phyloP scores from a whole-genome alignment of 768 basidiomycete species.

The Pleurotus giganteus region DNA sequence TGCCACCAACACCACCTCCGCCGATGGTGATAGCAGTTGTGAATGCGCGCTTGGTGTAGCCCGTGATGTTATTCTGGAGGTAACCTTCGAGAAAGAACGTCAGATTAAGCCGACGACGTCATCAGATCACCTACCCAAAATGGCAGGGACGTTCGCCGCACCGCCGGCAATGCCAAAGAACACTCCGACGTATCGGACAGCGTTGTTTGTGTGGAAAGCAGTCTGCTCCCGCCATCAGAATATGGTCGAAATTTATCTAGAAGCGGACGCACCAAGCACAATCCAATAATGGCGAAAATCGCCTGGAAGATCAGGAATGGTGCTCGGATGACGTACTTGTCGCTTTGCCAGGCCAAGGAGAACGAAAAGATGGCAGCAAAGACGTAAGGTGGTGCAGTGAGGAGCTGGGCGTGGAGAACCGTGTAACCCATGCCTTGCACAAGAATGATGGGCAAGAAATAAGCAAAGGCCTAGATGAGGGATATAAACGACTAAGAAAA shows the following conservation, averaged over 20 bases:
- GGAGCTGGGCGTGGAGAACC: conserved; percentile 25
- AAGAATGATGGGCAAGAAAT: conserved; percentile 35
- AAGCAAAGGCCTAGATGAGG: conserved; percentile 16
- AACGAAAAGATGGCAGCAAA: conserved; percentile 33
- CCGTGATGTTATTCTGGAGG: conserved; percentile 29
- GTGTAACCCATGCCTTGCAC: conserved; percentile 30
- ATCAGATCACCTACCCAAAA: conserved; percentile 35
- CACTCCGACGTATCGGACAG: conserved; percentile 15
- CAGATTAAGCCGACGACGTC: conserved; percentile 17
- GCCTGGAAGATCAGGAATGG: conserved; percentile 31
- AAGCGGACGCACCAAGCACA: conserved; percentile 16
- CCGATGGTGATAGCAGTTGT: conserved; percentile 34
- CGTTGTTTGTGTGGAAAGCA: conserved; percentile 7
- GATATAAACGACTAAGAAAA: neutral
- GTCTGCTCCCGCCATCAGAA: neutral
- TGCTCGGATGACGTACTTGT: conserved; percentile 32
- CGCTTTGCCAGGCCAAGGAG: conserved; percentile 35
- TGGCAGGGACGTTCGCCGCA: conserved; percentile 31
- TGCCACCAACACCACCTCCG: conserved; percentile 37
- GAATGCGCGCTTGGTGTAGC: conserved; percentile 38
- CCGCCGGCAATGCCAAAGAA: conserved; percentile 35
- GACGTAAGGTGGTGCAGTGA: conserved; percentile 33
- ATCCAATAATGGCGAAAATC: conserved; percentile 31
- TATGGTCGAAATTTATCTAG: neutral
- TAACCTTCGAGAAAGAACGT: neutral